Evolutionary conservation across 116 monocot species (phyloP), one percentile per base, ranked within the genome.

Genomic region (Zostera marina): DNA sequence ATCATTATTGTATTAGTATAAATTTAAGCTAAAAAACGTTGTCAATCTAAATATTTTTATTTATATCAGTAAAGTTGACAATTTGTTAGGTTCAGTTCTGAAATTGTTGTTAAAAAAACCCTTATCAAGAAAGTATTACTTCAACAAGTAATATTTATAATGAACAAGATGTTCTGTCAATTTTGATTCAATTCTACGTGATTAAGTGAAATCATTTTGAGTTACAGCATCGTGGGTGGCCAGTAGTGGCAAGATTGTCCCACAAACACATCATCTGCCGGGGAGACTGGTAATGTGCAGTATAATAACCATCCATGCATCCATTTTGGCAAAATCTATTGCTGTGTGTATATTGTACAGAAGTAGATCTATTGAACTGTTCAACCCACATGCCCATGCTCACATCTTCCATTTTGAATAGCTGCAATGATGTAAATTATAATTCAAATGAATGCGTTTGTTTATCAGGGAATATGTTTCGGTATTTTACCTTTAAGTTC

Each of bases 301-400:
- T 92, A 63, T 66, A 92, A 47, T 92, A 92, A 41, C 81, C 73
- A 39, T 88, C 81, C 54, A 84, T 71, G 79, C 93, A 93, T 11
- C 87, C 93, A 62, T 84, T 84, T 40, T 93, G 93, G 45, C 93
- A 93, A 53, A 84, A 93, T 41, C 73, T 87, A 88, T 78, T 88
- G 59, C 61, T 84, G 74, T 93, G 93, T 0, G 68, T 74, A 51
- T 93, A 93, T 40, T 73, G 77, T n/a, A 93, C 77, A 0, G 66
- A 11, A 3, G 63, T 65, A 5, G 81, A 62, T 26, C 66, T 52
- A 61, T 93, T 93, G 64, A 79, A 88, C 70, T 87, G 76, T 54
- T 87, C 81, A 11, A 93, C 87, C 92, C 92, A 87, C 84, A 93
- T 78, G 15, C 87, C 92, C 87, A 93, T 87, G 87, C 92, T 93